Evolutionary conservation across 345 rosid genomes (phyloP), one percentile per base, ranked within the genome.

Genomic region (Garcia nutans): DNA sequence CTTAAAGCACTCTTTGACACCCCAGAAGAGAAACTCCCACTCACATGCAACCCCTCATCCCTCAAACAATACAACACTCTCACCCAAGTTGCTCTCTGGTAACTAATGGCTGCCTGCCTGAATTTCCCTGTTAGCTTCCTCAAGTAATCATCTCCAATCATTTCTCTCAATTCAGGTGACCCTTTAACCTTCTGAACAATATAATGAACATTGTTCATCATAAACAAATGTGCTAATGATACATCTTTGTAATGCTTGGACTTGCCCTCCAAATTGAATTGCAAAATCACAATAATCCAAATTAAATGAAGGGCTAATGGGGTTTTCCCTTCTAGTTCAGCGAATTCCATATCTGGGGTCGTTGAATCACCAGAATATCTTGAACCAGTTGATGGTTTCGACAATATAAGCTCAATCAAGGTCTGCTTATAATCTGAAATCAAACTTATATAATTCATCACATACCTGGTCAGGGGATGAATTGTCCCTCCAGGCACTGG

Each of bases 391-490:
- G 95, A 82, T 2, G 97, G 97, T 74, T 88, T 90, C 17, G 99
- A 93, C 86, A 91, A 72, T 57, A 95, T 93, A 26, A 95, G 88
- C 72, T 86, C 91, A 60, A 81, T 83, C 86, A 95, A 76, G 4
- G 93, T 93, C 81, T 81, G 96, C 71, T 90, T 95, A 73, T 95
- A 95, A 84, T 95, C 99, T 45, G 97, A 88, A 72, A 93, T 93
- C 88, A 91, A 87, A 77, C 92, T 93, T 70, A 90, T 89, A 73
- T 95, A 95, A 71, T 95, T 95, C 99, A 95, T 95, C 74, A 93
- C 97, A 79, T 95, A 95, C 89, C 99, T 88, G 7, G 99, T 95
- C 80, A 95, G 80, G 4, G 99, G 99, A 82, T 95, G 99, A 72
- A 95, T 86, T 0, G 97, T 92, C 22, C 98, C 99, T 16, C 97